phyloP scores from a whole-genome alignment of 352 stramenopile genomes.

The Elongisporangium prolatum region DNA sequence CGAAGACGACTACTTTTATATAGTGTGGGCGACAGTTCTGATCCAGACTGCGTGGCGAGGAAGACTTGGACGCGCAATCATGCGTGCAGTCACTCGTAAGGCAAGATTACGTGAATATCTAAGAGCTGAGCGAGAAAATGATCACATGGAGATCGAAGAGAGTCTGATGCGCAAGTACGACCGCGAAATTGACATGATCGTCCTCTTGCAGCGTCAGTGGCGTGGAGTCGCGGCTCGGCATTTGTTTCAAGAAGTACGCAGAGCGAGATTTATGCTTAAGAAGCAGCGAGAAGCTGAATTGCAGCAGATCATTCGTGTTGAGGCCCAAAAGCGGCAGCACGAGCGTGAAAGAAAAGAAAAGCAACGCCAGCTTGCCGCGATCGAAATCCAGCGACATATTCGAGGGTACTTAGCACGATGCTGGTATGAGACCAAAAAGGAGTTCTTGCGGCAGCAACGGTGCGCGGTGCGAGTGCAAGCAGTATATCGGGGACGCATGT shows the following conservation, averaged over 20 bases:
- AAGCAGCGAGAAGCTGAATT: constrained; percentile 68
- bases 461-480: constrained; percentile 55
- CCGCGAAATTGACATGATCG: constrained; percentile 46
- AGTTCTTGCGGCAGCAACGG: constrained; percentile 43
- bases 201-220: constrained; percentile 70
- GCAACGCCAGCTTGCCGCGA: constrained; percentile 38
- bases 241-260: constrained; percentile 55
- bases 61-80: constrained; percentile 40
- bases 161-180: constrained; percentile 31
- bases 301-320: constrained; percentile 55
- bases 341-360: constrained; percentile 48
- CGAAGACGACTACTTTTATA: constrained; percentile 59
- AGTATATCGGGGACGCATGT: constrained; percentile 67
- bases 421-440: constrained; percentile 54
- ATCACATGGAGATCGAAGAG: constrained; percentile 52
- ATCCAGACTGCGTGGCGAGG: constrained; percentile 71
- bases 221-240: constrained; percentile 58
- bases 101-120: constrained; percentile 63
- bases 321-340: constrained; percentile 40
- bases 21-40: constrained; percentile 59
- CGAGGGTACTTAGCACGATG: constrained; percentile 47
- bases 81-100: constrained; percentile 50
- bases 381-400: constrained; percentile 66
- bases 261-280: constrained; percentile 42
- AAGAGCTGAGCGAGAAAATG: constrained; percentile 53